phyloP scores from a whole-genome alignment of 805 yeast species.

The Torulaspora delbrueckii region DNA sequence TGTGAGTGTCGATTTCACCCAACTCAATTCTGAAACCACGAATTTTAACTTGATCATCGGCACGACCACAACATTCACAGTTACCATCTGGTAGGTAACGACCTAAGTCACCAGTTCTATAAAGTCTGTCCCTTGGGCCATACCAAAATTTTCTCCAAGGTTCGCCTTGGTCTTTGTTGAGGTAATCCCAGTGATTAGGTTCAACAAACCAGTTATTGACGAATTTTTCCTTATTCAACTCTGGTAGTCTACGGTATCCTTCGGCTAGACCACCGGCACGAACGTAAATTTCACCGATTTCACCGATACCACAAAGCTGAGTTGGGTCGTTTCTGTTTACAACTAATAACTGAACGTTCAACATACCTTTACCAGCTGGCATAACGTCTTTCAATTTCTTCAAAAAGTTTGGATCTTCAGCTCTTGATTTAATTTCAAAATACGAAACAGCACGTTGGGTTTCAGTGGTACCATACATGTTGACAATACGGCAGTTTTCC shows the following conservation, averaged over 20 bases:
- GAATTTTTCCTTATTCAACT: slow-evolving; percentile 80
- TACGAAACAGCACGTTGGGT: slow-evolving; percentile 97
- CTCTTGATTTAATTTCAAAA: slow-evolving; percentile 76
- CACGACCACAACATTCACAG: slow-evolving; percentile 97
- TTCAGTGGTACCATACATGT: slow-evolving; percentile 99
- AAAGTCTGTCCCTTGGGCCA: slow-evolving; percentile 93
- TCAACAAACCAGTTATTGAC: slow-evolving; percentile 87
- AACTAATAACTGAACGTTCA: slow-evolving; percentile 86
- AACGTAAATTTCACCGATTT: slow-evolving; percentile 96
- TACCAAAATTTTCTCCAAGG: slow-evolving; percentile 77
- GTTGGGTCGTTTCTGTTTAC: slow-evolving; percentile 86
- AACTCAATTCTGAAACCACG: slow-evolving; percentile 98
- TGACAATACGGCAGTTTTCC: slow-evolving; percentile 80
- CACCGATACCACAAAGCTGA: slow-evolving; percentile 97
- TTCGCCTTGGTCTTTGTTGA: slow-evolving; percentile 47
- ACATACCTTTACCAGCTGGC: slow-evolving; percentile 99
- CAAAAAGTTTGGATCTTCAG: slow-evolving; percentile 65
- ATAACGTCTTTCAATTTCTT: slow-evolving; percentile 86
- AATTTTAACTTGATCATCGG: slow-evolving; percentile 97
- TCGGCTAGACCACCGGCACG: slow-evolving; percentile 98
- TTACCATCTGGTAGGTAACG: slow-evolving; percentile 95
- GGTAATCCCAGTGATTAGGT: slow-evolving; percentile 54
- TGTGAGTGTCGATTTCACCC: slow-evolving; percentile 97
- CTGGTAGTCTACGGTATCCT: slow-evolving; percentile 90
- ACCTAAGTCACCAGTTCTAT: slow-evolving; percentile 97